Evolutionary conservation across 139 green algal species (phyloP).

Genomic region (Coelastrella sp.): DNA sequence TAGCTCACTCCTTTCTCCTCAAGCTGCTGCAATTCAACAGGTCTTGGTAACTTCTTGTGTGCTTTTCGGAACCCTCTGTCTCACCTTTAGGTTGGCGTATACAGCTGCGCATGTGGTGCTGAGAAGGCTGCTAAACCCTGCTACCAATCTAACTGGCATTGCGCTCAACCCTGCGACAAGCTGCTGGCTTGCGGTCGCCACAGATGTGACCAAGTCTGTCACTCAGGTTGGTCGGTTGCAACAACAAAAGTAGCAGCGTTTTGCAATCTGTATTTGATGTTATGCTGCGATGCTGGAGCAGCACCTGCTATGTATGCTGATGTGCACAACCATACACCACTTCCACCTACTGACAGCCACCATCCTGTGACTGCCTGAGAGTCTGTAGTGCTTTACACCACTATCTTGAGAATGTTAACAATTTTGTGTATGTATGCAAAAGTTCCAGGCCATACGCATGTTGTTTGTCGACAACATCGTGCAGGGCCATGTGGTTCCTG

Average conservation of each 20-base stretch:
- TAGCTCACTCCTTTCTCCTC: too few relatives aligned
- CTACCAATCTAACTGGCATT: slow-evolving; percentile 64
- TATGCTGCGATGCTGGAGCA: background rate
- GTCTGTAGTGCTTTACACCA: too few relatives aligned
- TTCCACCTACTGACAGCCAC: too few relatives aligned
- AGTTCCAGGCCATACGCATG: background rate
- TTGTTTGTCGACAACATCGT: slow-evolving; percentile 38
- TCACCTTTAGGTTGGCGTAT: slow-evolving; percentile 42
- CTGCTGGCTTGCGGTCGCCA: slow-evolving; percentile 71
- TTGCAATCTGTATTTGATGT: too few relatives aligned
- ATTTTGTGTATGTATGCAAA: too few relatives aligned
- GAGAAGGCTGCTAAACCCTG: slow-evolving; percentile 60
- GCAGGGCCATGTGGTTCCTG: slow-evolving; percentile 74
- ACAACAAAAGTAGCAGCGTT: too few relatives aligned
- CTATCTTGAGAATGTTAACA: too few relatives aligned
- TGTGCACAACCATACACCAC: slow-evolving; percentile 52
- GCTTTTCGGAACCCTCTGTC: too few relatives aligned
- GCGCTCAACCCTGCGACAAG: slow-evolving; percentile 67
- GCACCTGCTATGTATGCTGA: background rate
- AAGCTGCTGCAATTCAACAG: too few relatives aligned
- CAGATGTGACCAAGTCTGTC: slow-evolving; percentile 59
- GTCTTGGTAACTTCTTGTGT: too few relatives aligned
- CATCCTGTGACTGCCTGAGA: too few relatives aligned
- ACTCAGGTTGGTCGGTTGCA: background rate
- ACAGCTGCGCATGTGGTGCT: slow-evolving; percentile 65